Conservation (phyloP, 257 asterid species). For the Plantago ovata region DNA sequence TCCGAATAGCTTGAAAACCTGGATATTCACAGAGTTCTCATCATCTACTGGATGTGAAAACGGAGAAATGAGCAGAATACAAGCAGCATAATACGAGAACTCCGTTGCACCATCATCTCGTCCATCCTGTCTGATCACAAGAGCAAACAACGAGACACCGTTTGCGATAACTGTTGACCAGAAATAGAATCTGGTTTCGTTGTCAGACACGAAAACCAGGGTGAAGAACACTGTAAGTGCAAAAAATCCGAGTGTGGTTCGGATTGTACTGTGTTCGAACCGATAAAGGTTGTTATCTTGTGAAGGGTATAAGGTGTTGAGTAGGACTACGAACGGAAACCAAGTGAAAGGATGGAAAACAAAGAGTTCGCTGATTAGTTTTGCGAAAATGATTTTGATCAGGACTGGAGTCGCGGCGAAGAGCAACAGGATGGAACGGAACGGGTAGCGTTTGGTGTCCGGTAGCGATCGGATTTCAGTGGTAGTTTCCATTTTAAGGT, state of each 20-base stretch:
- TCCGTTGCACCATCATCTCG: not conserved
- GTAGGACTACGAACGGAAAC: constrained; percentile 1
- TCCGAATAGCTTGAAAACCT: not conserved
- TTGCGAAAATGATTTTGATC: too few species aligned
- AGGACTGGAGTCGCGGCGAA: too few species aligned
- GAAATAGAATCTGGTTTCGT: not conserved
- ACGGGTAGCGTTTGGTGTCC: too few species aligned
- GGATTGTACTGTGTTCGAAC: too few species aligned
- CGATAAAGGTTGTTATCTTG: not conserved
- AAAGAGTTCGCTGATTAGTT: not conserved
- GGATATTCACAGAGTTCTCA: not conserved
- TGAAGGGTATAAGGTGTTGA: not conserved
- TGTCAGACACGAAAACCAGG: too few species aligned
- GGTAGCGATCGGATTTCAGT: too few species aligned
- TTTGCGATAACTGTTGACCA: not conserved
- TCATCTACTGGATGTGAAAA: not conserved
- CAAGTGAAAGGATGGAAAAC: not conserved
- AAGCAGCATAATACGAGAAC: not conserved
- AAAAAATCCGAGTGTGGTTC: too few species aligned
- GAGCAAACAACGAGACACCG: not conserved
- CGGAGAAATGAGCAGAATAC: not conserved
- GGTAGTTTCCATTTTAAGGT: too few species aligned
- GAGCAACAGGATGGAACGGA: too few species aligned
- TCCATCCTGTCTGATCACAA: not conserved
- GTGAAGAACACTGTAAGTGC: too few species aligned